Base-by-base conservation (phyloP, 2,329 filamentous ascomycete species). In the Neophaeococcomyces aloes region DNA sequence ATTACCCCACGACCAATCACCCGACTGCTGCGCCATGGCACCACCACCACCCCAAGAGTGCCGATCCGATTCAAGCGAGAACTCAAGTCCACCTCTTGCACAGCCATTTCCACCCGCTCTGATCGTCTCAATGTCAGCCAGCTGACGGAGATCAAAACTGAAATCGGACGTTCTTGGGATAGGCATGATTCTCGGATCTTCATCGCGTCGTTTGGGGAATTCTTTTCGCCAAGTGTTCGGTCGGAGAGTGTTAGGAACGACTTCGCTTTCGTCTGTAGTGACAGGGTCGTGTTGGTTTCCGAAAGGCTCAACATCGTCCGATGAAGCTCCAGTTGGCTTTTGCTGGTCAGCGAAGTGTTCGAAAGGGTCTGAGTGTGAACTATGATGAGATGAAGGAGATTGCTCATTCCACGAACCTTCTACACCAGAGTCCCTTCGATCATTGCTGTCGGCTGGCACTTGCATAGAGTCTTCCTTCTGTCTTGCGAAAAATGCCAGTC, bases 91-190 rank as follows among this genome's bases (percentile, higher is more conserved):
- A 36, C 40, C 45, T 33, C 51, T 40, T 14, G 48, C 53, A 46
- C 54, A 56, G 6, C 53, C 54, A 45, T 55, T 56, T 10, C 54
- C 54, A 10, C 54, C 54, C 30, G 45, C 35, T 10, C 41, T 42
- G 29, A 55, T 56, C 21, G 46, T 29, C 21, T 40, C 38, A 14
- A 56, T 44, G 38, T 56, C 53, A 25, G 45, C 46, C 14, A 56
- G 29, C 39, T 56, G 54, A 11, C 42, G 38, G n/a, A 47, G 44
- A 37, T 56, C 54, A 44, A 56, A 52, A 23, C 43, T 23, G 32
- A 51, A 55, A 17, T 47, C 48, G 10, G 44, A 18, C 6, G 30
- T 21, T 19, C 37, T 42, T 4, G 51, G 49, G 17, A 55, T 51
- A 8, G 53, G 51, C 37, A 55, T 49, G 36, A 52, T 48, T 5